A percentile compares a stretch with the other conserved stretches of the same genome.
These are phyloP conservation scores for Erodium maritimum DNA, from an alignment of 345 rosid species.

Conservation along the genomic window DNA sequence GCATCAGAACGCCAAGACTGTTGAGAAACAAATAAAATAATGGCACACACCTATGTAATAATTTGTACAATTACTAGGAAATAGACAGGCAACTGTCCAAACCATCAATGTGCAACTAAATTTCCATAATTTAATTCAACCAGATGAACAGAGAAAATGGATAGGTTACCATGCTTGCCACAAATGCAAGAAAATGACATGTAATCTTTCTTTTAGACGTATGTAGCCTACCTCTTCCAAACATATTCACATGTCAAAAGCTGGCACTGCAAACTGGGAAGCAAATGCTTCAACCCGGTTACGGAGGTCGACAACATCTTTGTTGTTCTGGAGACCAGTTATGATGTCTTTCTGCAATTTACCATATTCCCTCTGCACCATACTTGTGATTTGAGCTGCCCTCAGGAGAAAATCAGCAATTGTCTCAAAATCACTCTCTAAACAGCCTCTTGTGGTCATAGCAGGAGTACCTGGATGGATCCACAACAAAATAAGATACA, in stretches of 20 bases:
- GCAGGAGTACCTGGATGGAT: constrained; percentile 95
- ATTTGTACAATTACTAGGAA: too few species aligned
- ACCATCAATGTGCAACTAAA: too few species aligned
- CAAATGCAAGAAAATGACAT: constrained; percentile 4
- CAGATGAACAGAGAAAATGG: too few species aligned
- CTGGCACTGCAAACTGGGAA: constrained; percentile 86
- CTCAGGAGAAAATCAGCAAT: constrained; percentile 65
- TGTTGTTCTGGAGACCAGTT: constrained; percentile 52
- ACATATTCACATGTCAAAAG: constrained; percentile 36
- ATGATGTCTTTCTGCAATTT: constrained; percentile 56
- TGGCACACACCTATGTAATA: too few species aligned
- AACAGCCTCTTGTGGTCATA: constrained; percentile 91
- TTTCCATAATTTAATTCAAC: too few species aligned
- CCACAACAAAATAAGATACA: neutral
- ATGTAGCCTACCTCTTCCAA: constrained; percentile 3
- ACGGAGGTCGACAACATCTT: constrained; percentile 61
- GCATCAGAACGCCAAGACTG: too few species aligned
- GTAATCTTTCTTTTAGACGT: too few species aligned
- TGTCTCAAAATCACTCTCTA: constrained; percentile 81
- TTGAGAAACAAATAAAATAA: too few species aligned
- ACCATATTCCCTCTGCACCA: constrained; percentile 58
- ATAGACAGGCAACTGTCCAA: too few species aligned
- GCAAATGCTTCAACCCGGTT: constrained; percentile 74
- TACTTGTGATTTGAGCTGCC: constrained; percentile 65
- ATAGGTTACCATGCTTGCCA: constrained; percentile 9